Evolutionary conservation across 108 stramenopile genomes (phyloP), one percentile per base, ranked within the genome.

Genomic region (Skeletonema tropicum): DNA sequence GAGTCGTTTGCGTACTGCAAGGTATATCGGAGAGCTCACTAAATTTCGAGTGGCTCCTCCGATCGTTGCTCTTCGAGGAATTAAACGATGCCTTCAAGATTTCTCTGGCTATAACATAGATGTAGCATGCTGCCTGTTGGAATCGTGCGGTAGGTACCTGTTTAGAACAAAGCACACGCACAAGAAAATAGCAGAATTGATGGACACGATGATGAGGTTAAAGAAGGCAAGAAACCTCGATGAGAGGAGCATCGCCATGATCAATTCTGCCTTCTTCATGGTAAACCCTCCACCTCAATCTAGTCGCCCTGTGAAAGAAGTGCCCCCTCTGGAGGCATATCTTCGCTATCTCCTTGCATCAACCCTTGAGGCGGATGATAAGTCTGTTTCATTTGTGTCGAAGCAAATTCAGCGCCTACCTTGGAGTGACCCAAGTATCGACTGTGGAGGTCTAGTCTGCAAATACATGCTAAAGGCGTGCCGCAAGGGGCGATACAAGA

Each of bases 11-110:
- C 74, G 85, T 30, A 97, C 93, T 57, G 94, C 89, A 14, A 79
- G 95, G 30, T 97, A 89, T 77, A 86, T 97, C 41, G 91, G 94
- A 10, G 98, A 98, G 76, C 80, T 98, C 8, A 96, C 96, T 21
- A 98, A 97, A 69, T 98, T 98, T 70, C 83, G 90, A 32, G 89
- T 96, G 31, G 96, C 97, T 23, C 96, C 97, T 7, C 96, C 96
- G 3, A 94, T 97, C 36, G 92, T 97, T 14, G 87, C 88, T 19
- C 85, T 98, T 21, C 89, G 92, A 60, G 90, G 93, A 39, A 75
- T 97, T 7, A 72, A 86, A 68, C 77, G 91, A 13, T 97, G 96
- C 66, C 65, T 97, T 36, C 85, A 92, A 62, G 97, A 98, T 63
- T 97, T 98, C 73, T 81, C 71, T 52, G 90, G 91, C 7, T 80